A percentile compares a stretch with the other conserved stretches of the same genome.
These are phyloP conservation scores for Endocarpon pusillum DNA, from an alignment of 495 filamentous ascomycete genomes.

Conservation along the genomic window DNA sequence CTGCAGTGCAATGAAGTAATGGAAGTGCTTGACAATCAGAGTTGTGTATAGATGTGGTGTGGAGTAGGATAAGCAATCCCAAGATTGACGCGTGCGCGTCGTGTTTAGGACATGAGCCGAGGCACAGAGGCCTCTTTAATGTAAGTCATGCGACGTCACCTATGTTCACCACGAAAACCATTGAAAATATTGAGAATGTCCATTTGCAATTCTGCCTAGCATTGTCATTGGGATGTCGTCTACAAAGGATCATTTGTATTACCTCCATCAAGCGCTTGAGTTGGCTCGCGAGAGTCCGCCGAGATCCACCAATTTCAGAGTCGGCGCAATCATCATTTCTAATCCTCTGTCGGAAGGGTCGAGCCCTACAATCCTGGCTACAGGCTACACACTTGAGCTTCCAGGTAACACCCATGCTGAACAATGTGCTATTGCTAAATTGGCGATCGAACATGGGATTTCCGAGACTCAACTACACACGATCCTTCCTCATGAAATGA, in stretches of 20 bases:
- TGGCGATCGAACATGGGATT: constrained; percentile 32
- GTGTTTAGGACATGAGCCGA: too few species aligned
- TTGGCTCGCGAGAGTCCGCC: constrained; percentile 63
- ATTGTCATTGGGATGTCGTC: too few species aligned
- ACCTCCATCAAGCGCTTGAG: constrained; percentile 54
- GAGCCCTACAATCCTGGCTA: constrained; percentile 48
- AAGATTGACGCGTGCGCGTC: too few species aligned
- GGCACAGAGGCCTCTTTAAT: too few species aligned
- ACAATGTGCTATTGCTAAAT: constrained; percentile 74
- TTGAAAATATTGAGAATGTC: too few species aligned
- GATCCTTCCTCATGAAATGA: constrained; percentile 38
- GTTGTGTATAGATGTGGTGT: constrained; percentile 11
- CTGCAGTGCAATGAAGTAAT: too few species aligned
- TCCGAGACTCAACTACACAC: constrained; percentile 36
- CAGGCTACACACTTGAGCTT: constrained; percentile 82
- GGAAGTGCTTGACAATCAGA: constrained; percentile 6
- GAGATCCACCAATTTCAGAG: constrained; percentile 80
- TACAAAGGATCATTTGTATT: too few species aligned
- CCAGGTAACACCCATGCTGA: constrained; percentile 92
- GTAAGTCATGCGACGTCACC: too few species aligned
- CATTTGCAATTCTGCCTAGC: too few species aligned
- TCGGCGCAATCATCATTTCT: constrained; percentile 69
- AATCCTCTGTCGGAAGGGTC: constrained; percentile 13
- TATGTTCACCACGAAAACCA: too few species aligned
- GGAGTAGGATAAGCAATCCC: constrained; percentile 9